Evolutionary conservation across 495 filamentous ascomycete genomes (phyloP).

Genomic region (Neurospora tetraspora): DNA sequence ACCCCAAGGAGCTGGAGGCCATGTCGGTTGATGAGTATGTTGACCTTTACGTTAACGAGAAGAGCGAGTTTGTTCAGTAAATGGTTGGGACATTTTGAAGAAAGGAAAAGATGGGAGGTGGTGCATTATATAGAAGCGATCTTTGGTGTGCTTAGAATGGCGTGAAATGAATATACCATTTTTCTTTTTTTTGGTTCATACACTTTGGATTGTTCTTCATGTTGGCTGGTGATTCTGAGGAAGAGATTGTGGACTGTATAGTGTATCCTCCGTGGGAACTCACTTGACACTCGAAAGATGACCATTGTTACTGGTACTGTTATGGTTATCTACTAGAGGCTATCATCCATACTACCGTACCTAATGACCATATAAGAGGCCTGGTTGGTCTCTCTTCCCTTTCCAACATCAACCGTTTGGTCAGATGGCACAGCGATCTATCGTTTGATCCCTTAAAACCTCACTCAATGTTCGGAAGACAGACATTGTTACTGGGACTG

Average conservation of each 20-base stretch:
- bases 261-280: background rate
- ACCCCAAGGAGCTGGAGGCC: constrained; percentile 61
- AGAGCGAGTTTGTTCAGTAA: constrained; percentile 41
- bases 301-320: background rate
- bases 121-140: background rate
- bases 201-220: background rate
- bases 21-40: constrained; percentile 89
- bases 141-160: background rate
- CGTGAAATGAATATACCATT: constrained; percentile 1
- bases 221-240: background rate
- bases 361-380: no score
- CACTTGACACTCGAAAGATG: background rate
- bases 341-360: no score
- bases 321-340: no score
- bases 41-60: constrained; percentile 68
- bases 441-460: no score
- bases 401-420: no score
- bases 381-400: no score
- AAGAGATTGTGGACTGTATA: background rate
- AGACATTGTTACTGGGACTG: background rate
- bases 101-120: background rate
- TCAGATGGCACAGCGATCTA: no score
- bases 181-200: background rate
- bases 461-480: background rate
- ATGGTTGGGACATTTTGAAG: background rate